These are phyloP conservation scores for Metarhizium brunneum DNA, from an alignment of 2,329 filamentous ascomycete species.

Conservation along the genomic window DNA sequence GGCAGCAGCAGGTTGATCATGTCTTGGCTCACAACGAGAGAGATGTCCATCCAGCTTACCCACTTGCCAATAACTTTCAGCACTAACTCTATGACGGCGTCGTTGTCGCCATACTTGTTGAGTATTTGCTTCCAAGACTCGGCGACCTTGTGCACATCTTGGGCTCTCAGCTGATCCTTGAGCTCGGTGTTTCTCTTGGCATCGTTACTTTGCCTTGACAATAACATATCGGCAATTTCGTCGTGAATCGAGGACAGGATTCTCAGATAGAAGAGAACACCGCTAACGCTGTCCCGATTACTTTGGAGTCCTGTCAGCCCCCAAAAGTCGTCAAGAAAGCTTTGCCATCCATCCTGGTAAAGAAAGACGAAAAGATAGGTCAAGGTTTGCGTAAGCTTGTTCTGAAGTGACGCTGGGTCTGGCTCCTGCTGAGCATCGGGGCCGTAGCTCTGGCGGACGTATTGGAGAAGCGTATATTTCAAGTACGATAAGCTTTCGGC, in stretches of 20 bases:
- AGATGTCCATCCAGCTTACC: constrained; percentile 98
- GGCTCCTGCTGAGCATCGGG: constrained; percentile 45
- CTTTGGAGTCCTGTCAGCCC: constrained; percentile 58
- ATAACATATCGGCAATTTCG: constrained; percentile 88
- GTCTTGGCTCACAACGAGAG: constrained; percentile 78
- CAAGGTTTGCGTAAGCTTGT: constrained; percentile 92
- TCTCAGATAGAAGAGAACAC: constrained; percentile 80
- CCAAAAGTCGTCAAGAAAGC: constrained; percentile 85
- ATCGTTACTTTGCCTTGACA: constrained; percentile 69
- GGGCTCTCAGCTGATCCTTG: constrained; percentile 79
- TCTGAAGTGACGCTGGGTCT: constrained; percentile 75
- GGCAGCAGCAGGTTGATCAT: constrained; percentile 82
- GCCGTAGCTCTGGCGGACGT: constrained; percentile 69
- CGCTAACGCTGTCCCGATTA: constrained; percentile 60
- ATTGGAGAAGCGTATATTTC: constrained; percentile 72
- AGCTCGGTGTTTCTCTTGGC: constrained; percentile 79
- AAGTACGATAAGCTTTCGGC: constrained; percentile 62
- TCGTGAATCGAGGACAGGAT: constrained; percentile 87
- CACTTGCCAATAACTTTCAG: constrained; percentile 90
- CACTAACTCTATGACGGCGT: constrained; percentile 74
- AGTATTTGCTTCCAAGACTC: constrained; percentile 88
- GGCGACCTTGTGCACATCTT: constrained; percentile 83
- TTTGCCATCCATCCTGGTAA: constrained; percentile 79
- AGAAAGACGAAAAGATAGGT: constrained; percentile 87
- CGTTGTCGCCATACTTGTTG: constrained; percentile 62